Evolutionary conservation across 1,139 yeast species (phyloP), one percentile per base, ranked within the genome.

Genomic region (Arxiozyma heterogenica): DNA sequence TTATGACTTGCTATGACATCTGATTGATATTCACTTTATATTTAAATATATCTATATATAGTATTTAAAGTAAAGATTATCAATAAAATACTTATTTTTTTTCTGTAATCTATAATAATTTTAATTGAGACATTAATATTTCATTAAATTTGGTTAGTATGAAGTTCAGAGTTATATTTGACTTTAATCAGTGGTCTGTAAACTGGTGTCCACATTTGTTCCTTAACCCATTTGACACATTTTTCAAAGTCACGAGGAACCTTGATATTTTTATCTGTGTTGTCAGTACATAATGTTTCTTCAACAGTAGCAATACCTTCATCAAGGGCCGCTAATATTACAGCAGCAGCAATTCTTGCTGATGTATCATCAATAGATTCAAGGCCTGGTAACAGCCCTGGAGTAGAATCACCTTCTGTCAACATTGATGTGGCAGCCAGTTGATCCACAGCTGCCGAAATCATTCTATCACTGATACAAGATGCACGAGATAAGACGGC

Each of bases 161-260:
- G 91, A 60, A 84, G 81, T 53, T 80, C 80, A 47, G 85, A 84
- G 51, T 78, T 82, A 65, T 84, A 88, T 64, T 82, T 81, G 53
- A 86, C 93, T 72, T 86, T 86, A 53, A 84, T 78, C 75, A 87
- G 78, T 47, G 95, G 95, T 74, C 96, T 82, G 74, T 91, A 91
- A 58, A 78, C 82, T 27, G 98, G 96, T 66, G 79, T 81, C 98
- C 98, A 91, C 98, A 93, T 91, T 75, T 90, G 97, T 47, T 82
- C 76, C 69, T 81, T 83, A 51, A 91, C 98, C 97, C 98, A 91
- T 59, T 77, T 78, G 62, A 86, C 79, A 76, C 96, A 87, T 60
- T 75, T 80, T 55, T 84, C 82, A 66, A 83, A 89, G 60, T 86
- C 90, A 64, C 88, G 77, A 54, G 98, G 98, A 53, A 91, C 93